Evolutionary conservation across 495 filamentous ascomycete genomes (phyloP).

Genomic region (Penicillium psychrofluorescens): DNA sequence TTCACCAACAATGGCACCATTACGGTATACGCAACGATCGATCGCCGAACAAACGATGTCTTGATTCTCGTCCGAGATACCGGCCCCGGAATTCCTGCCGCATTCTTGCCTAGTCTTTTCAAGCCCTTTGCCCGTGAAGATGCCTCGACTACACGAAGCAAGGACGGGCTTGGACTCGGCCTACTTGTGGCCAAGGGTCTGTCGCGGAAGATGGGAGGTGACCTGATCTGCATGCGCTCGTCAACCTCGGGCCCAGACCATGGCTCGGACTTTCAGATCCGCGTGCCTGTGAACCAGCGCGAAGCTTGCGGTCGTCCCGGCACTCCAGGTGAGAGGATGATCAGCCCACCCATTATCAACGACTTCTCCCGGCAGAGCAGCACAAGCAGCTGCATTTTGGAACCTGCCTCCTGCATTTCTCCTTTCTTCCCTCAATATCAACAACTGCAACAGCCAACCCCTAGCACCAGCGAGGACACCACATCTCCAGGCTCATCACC

Average conservation of each 20-base stretch:
- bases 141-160: constrained; percentile 61
- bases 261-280: constrained; percentile 71
- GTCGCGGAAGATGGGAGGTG: constrained; percentile 68
- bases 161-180: constrained; percentile 68
- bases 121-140: constrained; percentile 70
- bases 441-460: constrained; percentile 27
- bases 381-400: constrained; percentile 15
- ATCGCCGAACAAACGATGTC: constrained; percentile 45
- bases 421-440: constrained; percentile 14
- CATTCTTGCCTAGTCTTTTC: constrained; percentile 65
- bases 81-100: constrained; percentile 64
- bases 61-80: constrained; percentile 60
- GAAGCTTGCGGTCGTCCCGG: constrained; percentile 32
- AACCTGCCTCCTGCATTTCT: constrained; percentile 12
- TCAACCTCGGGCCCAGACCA: constrained; percentile 58
- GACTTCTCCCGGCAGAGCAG: constrained; percentile 19
- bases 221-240: constrained; percentile 61
- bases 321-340: constrained; percentile 27
- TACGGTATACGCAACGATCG: constrained; percentile 47
- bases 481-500: constrained; percentile 20
- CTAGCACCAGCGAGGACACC: constrained; percentile 25
- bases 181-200: constrained; percentile 71
- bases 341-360: constrained; percentile 19
- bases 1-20: constrained; percentile 70
- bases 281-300: constrained; percentile 53